Evolutionary conservation across 345 rosid species (phyloP), one percentile per base, ranked within the genome.

Genomic region (Brassica nigra): DNA sequence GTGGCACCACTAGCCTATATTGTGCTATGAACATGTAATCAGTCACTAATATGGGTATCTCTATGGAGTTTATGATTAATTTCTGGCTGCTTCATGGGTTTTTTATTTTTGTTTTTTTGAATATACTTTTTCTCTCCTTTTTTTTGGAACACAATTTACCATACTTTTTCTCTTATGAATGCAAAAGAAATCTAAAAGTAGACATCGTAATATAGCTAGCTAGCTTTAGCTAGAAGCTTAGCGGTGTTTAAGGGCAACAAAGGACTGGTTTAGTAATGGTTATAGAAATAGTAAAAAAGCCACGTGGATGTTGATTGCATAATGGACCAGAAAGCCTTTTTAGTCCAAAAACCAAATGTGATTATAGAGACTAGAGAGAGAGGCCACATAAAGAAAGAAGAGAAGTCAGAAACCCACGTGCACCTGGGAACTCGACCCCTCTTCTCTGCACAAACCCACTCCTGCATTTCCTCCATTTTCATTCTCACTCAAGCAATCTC

Each of bases 361-460:
- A 65, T 49, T 74, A 54, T 1, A 16, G 9, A 28, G 5, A 29
- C 6, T 7, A 64, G 27, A 66, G 58, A 58, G 39, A 73, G 70
- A 73, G 33, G 14, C 39, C 75, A 62, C 14, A 18, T 18, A 52
- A 33, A 71, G 42, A 79, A 4, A 14, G 16, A 47, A 47, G 11
- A 0, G 3, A 42, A 84, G 88, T 86, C 91, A 89, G 91, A 79
- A 42, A 71, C 78, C 84, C 90, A 88, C 88, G 91, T 88, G 91
- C 90, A 82, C 58, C 83, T 83, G 82, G 88, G 87, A 80, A 88
- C 83, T 83, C 86, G 80, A 80, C 57, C 84, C 84, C 73, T 66
- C 52, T 71, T 44, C 83, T 62, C 74, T 76, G 20, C 78, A 33
- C 67, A 63, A 47, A 68, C 80, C 83, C 72, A 31, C 77, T 73